Conservation (phyloP, 2,329 filamentous ascomycete genomes). For the Pestalotiopsis fici region DNA sequence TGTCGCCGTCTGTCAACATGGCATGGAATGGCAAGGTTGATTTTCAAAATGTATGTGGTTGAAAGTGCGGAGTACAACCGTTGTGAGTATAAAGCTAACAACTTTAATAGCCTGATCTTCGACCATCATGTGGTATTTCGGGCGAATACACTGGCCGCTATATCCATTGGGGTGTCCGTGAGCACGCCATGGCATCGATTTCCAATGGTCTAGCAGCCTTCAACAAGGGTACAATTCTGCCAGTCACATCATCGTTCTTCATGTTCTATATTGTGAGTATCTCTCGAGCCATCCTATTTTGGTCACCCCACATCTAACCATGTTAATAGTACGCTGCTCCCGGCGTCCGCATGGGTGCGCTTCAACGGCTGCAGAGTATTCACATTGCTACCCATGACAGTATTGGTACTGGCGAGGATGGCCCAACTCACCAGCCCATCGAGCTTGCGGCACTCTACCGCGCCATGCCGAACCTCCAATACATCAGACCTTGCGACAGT, state of each 20-base stretch:
- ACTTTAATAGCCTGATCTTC: conserved; percentile 16
- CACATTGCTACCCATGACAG: conserved; percentile 56
- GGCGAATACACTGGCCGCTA: conserved; percentile 10
- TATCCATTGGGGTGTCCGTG: conserved; percentile 57
- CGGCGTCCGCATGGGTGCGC: conserved; percentile 53
- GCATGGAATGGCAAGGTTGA: conserved; percentile 50
- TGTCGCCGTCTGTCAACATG: conserved; percentile 50
- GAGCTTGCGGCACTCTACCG: conserved; percentile 51
- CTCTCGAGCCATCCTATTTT: accelerated
- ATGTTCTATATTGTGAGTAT: conserved; percentile 53
- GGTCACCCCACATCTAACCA: neutral
- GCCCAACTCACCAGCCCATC: conserved; percentile 58
- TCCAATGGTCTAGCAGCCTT: conserved; percentile 61
- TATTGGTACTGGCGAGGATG: conserved; percentile 56
- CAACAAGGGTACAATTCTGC: conserved; percentile 48
- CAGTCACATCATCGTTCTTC: conserved; percentile 56
- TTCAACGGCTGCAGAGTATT: conserved; percentile 50
- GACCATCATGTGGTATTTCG: conserved; percentile 20
- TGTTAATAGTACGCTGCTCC: conserved; percentile 39
- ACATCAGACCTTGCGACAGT: conserved; percentile 54
- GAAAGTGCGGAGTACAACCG: too few relatives aligned
- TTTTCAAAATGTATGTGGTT: conserved; percentile 46
- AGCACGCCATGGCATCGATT: conserved; percentile 62
- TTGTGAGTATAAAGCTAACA: neutral
- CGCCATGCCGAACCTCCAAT: conserved; percentile 55